These are phyloP conservation scores for Fusarium bactridioides DNA, from an alignment of 2,329 filamentous ascomycete genomes.

Conservation along the genomic window DNA sequence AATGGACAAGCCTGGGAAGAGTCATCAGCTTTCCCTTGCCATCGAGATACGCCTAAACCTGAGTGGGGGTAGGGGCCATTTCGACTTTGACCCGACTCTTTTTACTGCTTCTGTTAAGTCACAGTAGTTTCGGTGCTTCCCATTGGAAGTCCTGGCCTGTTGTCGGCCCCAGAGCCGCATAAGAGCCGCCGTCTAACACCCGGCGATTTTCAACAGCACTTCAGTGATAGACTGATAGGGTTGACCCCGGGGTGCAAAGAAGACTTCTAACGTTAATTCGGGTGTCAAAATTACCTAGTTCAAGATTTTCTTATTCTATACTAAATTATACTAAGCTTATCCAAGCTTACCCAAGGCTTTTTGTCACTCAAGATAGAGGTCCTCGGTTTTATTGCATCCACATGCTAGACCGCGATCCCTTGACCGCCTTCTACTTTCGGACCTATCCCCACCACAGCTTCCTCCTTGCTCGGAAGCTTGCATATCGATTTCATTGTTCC, in stretches of 20 bases:
- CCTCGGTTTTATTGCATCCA: no score
- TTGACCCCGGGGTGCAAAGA: no score
- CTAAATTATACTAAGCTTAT: no score
- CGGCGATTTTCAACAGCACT: neutral
- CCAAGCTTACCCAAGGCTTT: no score
- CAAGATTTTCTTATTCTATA: no score
- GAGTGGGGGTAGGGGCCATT: conserved; percentile 38
- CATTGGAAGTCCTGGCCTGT: conserved; percentile 5
- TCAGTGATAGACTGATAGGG: conserved; percentile 8
- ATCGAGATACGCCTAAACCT: conserved; percentile 18
- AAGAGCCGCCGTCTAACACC: neutral
- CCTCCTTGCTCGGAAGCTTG: conserved; percentile 25
- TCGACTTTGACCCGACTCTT: conserved; percentile 21
- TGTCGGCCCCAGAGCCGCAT: conserved; percentile 15
- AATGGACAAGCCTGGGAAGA: conserved; percentile 5
- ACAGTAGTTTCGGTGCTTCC: neutral
- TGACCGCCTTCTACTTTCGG: conserved; percentile 36
- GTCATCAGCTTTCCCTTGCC: conserved; percentile 13
- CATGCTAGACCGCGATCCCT: neutral
- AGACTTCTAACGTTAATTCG: no score
- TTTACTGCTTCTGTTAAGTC: conserved; percentile 19
- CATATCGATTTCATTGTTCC: conserved; percentile 11
- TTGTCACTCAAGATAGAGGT: no score
- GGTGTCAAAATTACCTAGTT: no score
- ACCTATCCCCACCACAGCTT: conserved; percentile 26